Percentiles rank a stretch among this genome's conserved stretches.
Evolutionary conservation across 2,329 filamentous ascomycete genomes (phyloP).

Genomic region (Apiospora kogelbergensis): DNA sequence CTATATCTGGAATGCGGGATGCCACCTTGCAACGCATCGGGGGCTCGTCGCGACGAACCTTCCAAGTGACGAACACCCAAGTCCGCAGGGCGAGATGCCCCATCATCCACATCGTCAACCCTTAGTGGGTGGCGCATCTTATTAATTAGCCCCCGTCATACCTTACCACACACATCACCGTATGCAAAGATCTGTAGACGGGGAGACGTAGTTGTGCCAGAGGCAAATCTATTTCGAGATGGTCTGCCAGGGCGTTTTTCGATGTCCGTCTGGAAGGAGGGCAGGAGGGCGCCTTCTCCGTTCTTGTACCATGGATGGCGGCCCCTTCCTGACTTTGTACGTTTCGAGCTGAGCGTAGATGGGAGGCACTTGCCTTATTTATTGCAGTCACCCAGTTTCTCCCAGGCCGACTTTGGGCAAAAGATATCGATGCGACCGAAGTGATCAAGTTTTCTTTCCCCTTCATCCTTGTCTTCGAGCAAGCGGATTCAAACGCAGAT

Average conservation of each 20-base stretch:
- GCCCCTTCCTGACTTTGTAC: background rate
- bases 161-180: background rate
- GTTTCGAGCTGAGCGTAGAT: background rate
- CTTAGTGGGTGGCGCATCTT: background rate
- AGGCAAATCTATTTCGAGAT: background rate
- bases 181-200: slow-evolving; percentile 4
- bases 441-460: background rate
- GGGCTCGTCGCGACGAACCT: background rate
- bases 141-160: slow-evolving; percentile 6
- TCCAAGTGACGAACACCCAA: background rate
- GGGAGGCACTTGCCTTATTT: background rate
- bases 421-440: background rate
- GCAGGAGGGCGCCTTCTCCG: background rate
- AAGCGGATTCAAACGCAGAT: background rate
- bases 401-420: background rate
- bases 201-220: background rate
- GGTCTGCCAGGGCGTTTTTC: background rate
- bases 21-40: background rate
- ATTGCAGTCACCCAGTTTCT: background rate
- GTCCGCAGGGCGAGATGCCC: too few relatives aligned
- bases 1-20: background rate
- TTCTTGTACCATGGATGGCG: background rate
- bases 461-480: background rate
- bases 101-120: background rate
- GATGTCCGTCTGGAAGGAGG: background rate